A percentile compares a stretch with the other conserved stretches of the same genome.
Evolutionary conservation across 306 rosid species (phyloP).

Genomic region (Acacia melanoxylon): DNA sequence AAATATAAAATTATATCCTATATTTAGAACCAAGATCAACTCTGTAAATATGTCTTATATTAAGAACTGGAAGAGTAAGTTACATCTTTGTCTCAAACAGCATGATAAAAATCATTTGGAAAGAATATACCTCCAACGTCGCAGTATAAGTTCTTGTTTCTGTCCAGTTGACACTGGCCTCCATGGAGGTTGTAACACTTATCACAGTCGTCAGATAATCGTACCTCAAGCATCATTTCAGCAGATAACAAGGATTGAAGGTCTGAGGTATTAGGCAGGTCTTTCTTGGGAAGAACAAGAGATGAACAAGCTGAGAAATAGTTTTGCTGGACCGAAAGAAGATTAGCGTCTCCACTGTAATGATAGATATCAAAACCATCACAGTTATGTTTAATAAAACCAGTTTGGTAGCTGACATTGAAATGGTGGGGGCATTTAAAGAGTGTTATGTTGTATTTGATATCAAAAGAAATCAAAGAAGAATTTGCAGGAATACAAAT

Average conservation of each 20-base stretch:
- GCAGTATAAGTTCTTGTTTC: background rate
- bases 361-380: background rate
- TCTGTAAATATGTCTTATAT: no score
- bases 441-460: background rate
- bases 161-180: background rate
- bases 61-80: no score
- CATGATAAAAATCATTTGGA: no score
- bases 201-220: background rate
- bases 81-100: no score
- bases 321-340: no score
- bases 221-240: background rate
- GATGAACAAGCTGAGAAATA: background rate
- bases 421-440: background rate
- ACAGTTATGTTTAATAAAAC: background rate
- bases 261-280: background rate
- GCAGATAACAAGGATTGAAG: background rate
- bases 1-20: no score
- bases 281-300: slow-evolving; percentile 20
- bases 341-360: no score
- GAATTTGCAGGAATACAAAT: background rate
- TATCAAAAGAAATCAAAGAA: background rate
- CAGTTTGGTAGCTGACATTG: background rate
- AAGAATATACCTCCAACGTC: no score
- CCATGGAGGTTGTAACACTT: background rate
- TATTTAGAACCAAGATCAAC: no score